Evolutionary conservation across 371 early-diverging fungal genomes (phyloP), one percentile per base, ranked within the genome.

Genomic region (Circinella minor): DNA sequence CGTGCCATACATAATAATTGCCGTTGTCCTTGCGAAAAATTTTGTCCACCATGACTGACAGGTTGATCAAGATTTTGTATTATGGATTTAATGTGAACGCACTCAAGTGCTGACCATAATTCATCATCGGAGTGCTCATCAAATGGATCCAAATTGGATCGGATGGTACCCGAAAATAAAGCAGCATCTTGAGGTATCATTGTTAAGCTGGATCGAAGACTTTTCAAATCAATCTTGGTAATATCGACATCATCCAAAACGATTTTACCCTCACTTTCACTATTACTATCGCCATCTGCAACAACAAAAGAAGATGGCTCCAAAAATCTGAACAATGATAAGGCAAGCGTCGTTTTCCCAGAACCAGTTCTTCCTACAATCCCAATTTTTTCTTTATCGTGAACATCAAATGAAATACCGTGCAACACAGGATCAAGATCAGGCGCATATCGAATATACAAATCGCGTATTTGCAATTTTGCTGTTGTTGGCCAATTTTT

Each of bases 151-250:
- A 93, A 79, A 70, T 93, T 93, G 55, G 75, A 79, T 8, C 91
- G 83, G 36, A 91, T 49, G 0, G 91, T 89, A 34, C 95, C 95
- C 15, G 86, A 78, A 72, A 95, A 96, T n/a, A 97, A 74, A 13
- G 94, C 89, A 4, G 95, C 94, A 65, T 95, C 92, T 76, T 95
- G 93, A 38, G 94, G 94, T 60, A 95, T 92, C 51, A 95, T 92
- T 2, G 93, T 89, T 27, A 96, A 63, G 20, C 86, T 77, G 10
- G 85, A 85, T 36, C 96, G 89, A 60, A 96, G 81, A 65, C 90
- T 90, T 55, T 86, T 82, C 61, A 94, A 68, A 61, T 91, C 91
- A 67, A 96, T 88, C 18, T 85, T 80, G 4, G 87, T 75, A 63
- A 96, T 92, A 73, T 95, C 86, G 37, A 94, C 78, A 4, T 92